Percentiles rank a stretch among this genome's conserved stretches.
Evolutionary conservation across 345 rosid species (phyloP).

Genomic region (Citrus cavaleriei): DNA sequence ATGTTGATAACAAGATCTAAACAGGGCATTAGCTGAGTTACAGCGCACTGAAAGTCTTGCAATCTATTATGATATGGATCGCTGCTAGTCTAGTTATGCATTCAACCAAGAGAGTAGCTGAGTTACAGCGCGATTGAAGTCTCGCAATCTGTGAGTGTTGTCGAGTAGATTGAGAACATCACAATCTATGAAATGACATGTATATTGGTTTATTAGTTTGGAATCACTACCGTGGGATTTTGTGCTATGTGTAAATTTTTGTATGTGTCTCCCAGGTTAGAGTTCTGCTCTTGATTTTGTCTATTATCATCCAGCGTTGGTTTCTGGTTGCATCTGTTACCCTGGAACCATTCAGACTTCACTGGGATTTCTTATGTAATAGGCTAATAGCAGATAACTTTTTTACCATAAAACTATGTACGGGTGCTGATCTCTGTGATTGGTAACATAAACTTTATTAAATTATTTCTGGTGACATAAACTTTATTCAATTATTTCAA

Average conservation of each 20-base stretch:
- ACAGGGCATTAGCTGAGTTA: background rate
- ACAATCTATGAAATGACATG: background rate
- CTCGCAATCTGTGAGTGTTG: background rate
- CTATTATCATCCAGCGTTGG: background rate
- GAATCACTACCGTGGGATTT: background rate
- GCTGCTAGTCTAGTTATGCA: background rate
- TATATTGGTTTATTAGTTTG: slow-evolving; percentile 1
- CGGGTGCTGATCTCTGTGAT: background rate
- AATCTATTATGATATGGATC: background rate
- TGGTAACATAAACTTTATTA: background rate
- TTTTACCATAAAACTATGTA: background rate
- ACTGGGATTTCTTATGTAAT: background rate
- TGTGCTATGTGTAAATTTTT: background rate
- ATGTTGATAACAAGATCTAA: background rate
- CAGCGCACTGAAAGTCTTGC: too few relatives aligned
- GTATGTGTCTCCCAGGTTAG: background rate
- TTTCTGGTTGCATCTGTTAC: background rate
- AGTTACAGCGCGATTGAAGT: background rate
- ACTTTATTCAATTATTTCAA: too few relatives aligned
- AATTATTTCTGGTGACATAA: too few relatives aligned
- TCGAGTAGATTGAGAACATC: slow-evolving; percentile 6
- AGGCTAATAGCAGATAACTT: background rate
- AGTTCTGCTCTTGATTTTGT: background rate
- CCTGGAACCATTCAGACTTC: background rate
- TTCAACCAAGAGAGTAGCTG: background rate